Evolutionary conservation across 129 eudicot species (phyloP).

Genomic region (Kitagawia praeruptora): DNA sequence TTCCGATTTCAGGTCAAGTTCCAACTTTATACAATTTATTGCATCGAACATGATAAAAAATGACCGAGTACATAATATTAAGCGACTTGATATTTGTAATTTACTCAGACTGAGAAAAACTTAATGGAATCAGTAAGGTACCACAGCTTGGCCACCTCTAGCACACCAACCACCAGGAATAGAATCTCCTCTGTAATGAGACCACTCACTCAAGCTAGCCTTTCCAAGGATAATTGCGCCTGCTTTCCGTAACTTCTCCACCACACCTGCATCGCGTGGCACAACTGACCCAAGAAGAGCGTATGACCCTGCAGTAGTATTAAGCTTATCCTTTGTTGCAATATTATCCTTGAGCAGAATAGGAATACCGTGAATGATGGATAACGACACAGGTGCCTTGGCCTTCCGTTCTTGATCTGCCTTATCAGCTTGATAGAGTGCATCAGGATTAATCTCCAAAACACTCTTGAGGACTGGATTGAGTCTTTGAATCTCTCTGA

Average conservation of each 20-base stretch:
- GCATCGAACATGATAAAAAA: not conserved
- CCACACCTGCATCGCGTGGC: constrained; percentile 54
- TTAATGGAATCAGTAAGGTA: not conserved
- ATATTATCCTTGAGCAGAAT: constrained; percentile 54
- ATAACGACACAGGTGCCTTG: constrained; percentile 4
- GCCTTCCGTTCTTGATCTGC: constrained; percentile 41
- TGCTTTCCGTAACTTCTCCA: constrained; percentile 38
- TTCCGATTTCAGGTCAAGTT: not conserved
- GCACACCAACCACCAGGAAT: constrained; percentile 36
- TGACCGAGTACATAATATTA: not conserved
- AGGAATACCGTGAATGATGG: constrained; percentile 45
- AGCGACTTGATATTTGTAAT: not conserved
- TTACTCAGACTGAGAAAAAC: not conserved
- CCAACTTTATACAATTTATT: not conserved
- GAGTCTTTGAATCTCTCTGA: constrained; percentile 30
- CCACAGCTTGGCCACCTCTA: constrained; percentile 37
- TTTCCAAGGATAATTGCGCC: constrained; percentile 58
- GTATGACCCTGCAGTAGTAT: constrained; percentile 53
- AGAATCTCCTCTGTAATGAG: constrained; percentile 10
- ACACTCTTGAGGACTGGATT: constrained; percentile 44
- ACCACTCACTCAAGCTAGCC: constrained; percentile 52
- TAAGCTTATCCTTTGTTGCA: constrained; percentile 59
- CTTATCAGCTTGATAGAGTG: constrained; percentile 27
- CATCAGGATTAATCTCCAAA: constrained; percentile 67
- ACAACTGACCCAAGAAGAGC: constrained; percentile 47